phyloP scores from a whole-genome alignment of 106 monocot species.

The Hemerocallis citrina region DNA sequence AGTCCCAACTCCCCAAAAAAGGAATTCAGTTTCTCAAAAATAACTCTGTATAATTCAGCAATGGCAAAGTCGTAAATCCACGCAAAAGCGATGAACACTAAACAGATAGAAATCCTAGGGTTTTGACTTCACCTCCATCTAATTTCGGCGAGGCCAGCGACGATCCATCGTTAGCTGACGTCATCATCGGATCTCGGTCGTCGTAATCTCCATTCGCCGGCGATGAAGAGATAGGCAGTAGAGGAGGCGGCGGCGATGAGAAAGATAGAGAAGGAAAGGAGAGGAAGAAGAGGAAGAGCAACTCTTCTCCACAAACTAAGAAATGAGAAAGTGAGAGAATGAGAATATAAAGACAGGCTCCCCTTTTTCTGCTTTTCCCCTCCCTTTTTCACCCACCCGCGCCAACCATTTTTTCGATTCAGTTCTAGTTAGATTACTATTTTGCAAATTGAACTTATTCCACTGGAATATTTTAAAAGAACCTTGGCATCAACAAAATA shows the following conservation, averaged over 20 bases:
- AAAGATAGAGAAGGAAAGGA: background rate
- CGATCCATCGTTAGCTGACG: constrained; percentile 4
- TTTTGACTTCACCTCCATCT: constrained; percentile 7
- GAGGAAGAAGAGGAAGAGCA: constrained; percentile 1
- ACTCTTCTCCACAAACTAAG: constrained; percentile 8
- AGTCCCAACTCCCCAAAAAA: background rate
- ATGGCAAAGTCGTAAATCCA: constrained; percentile 1
- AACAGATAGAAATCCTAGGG: constrained; percentile 1
- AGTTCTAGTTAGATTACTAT: background rate
- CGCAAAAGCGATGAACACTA: background rate
- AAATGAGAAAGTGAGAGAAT: background rate
- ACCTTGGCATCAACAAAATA: too few species aligned
- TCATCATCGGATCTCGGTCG: constrained; percentile 9
- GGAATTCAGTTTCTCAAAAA: background rate
- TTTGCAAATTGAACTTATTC: background rate
- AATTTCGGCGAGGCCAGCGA: constrained; percentile 9
- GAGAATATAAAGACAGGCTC: background rate
- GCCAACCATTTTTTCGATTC: background rate
- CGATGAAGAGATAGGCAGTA: background rate
- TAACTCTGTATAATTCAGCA: background rate
- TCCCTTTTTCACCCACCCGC: constrained; percentile 3
- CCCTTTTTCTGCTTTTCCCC: background rate
- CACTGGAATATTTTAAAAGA: too few species aligned
- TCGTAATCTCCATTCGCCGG: background rate
- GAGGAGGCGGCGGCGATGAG: background rate